Percentiles rank a stretch among this genome's conserved stretches.
These are phyloP conservation scores for Graphilbum ipis-grandicollis DNA, from an alignment of 2,329 filamentous ascomycete genomes.

Conservation along the genomic window DNA sequence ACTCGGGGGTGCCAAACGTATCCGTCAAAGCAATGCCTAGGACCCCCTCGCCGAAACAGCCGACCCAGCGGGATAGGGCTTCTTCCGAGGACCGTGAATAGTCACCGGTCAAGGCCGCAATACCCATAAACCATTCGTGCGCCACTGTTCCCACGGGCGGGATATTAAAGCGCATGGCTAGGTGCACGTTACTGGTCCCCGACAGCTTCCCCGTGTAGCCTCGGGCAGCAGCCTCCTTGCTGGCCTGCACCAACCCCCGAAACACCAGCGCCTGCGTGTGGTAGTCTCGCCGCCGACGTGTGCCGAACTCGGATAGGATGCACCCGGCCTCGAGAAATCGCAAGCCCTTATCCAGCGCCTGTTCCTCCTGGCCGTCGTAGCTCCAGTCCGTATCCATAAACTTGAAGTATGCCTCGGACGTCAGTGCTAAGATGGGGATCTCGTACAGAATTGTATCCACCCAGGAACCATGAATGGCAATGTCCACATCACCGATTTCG, in stretches of 20 bases:
- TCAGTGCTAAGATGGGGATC: conserved; percentile 79
- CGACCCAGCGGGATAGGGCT: conserved; percentile 75
- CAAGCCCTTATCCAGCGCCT: conserved; percentile 66
- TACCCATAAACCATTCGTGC: conserved; percentile 99
- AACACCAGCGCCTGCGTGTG: conserved; percentile 89
- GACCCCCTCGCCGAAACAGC: conserved; percentile 72
- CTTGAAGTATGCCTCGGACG: conserved; percentile 93
- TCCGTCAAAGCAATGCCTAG: conserved; percentile 85
- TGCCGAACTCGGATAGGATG: conserved; percentile 86
- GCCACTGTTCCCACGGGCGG: conserved; percentile 74
- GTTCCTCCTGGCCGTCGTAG: conserved; percentile 71
- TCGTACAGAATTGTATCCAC: conserved; percentile 94
- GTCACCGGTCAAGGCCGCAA: conserved; percentile 75
- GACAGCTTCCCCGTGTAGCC: conserved; percentile 57
- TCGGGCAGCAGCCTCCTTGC: conserved; percentile 47
- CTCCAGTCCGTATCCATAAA: conserved; percentile 91
- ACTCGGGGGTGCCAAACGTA: conserved; percentile 84
- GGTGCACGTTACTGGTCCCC: conserved; percentile 91
- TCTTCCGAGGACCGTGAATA: conserved; percentile 74
- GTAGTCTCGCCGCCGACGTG: conserved; percentile 75
- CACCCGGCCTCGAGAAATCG: conserved; percentile 67
- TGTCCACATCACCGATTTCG: conserved; percentile 53
- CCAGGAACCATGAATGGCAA: conserved; percentile 71
- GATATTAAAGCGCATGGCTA: conserved; percentile 84
- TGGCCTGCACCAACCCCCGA: conserved; percentile 64